These are phyloP conservation scores for Anastatica hierochuntica DNA, from an alignment of 345 rosid species.

Conservation along the genomic window DNA sequence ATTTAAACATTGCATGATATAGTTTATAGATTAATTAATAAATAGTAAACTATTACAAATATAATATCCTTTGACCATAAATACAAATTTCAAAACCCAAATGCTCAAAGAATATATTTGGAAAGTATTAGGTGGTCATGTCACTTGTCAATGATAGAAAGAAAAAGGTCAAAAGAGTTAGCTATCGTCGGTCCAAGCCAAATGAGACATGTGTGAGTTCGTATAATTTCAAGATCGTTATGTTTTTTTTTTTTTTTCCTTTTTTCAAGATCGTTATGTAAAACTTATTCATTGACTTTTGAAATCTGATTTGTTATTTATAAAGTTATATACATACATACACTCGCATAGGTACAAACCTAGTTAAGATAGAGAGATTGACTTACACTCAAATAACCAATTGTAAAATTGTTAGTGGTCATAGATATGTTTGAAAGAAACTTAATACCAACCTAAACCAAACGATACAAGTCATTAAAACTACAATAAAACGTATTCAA, in stretches of 20 bases:
- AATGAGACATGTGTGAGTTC: neutral
- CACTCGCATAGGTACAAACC: too few species aligned
- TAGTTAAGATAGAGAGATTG: too few species aligned
- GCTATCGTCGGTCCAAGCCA: constrained; percentile 27
- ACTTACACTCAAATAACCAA: too few species aligned
- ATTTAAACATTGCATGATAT: too few species aligned
- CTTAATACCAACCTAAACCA: neutral
- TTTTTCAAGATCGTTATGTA: too few species aligned
- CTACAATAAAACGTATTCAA: neutral
- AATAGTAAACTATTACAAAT: neutral
- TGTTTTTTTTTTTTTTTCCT: too few species aligned
- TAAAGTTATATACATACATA: too few species aligned
- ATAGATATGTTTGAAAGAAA: neutral
- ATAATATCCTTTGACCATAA: constrained; percentile 9
- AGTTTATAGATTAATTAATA: too few species aligned
- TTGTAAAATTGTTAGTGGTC: too few species aligned
- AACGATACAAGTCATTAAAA: neutral
- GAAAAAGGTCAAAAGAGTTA: constrained; percentile 22
- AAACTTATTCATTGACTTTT: neutral
- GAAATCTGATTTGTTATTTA: too few species aligned
- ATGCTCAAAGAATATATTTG: neutral
- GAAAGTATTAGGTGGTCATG: neutral
- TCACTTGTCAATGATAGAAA: too few species aligned
- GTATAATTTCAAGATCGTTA: neutral
- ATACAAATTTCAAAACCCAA: neutral